Conservation (phyloP, 2,329 filamentous ascomycete genomes). For the Raffaelea ambrosiae region DNA sequence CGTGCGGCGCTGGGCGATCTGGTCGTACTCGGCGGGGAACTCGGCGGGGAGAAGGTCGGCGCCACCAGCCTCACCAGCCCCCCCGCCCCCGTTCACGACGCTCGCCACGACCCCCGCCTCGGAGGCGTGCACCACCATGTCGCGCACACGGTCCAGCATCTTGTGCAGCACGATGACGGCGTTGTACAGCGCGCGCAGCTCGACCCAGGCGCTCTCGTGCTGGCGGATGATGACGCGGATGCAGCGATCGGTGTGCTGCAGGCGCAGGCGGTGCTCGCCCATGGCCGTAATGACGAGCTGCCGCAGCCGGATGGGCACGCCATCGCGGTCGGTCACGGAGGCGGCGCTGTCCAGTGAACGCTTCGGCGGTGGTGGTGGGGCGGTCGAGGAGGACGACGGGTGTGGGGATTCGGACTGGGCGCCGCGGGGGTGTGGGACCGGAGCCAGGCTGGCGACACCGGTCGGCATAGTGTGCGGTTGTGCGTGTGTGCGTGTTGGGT, state of each 20-base stretch:
- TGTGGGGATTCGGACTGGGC: too few relatives aligned
- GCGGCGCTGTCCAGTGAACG: too few relatives aligned
- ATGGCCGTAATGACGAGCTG: too few relatives aligned
- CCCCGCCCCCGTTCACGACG: background rate
- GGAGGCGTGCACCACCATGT: constrained; percentile 1
- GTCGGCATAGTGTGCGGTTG: too few relatives aligned
- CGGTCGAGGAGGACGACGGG: too few relatives aligned
- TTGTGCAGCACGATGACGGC: constrained; percentile 3
- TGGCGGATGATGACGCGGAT: constrained; percentile 5
- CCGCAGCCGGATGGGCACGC: too few relatives aligned
- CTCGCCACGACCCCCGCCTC: constrained; percentile 1
- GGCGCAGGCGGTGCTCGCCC: background rate
- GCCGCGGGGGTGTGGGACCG: too few relatives aligned
- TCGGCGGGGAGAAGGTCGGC: background rate
- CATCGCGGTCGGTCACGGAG: too few relatives aligned
- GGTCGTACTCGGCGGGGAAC: background rate
- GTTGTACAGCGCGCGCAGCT: constrained; percentile 2
- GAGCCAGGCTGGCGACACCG: too few relatives aligned
- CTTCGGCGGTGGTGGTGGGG: too few relatives aligned
- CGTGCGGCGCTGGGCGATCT: background rate
- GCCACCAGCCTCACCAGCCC: too few relatives aligned
- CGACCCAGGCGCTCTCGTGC: constrained; percentile 4
- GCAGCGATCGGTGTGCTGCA: background rate
- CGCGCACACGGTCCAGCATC: constrained; percentile 2
- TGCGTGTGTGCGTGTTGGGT: too few relatives aligned